Evolutionary conservation across 2,329 filamentous ascomycete genomes (phyloP), one percentile per base, ranked within the genome.

Genomic region (Stachybotrys echinatus): DNA sequence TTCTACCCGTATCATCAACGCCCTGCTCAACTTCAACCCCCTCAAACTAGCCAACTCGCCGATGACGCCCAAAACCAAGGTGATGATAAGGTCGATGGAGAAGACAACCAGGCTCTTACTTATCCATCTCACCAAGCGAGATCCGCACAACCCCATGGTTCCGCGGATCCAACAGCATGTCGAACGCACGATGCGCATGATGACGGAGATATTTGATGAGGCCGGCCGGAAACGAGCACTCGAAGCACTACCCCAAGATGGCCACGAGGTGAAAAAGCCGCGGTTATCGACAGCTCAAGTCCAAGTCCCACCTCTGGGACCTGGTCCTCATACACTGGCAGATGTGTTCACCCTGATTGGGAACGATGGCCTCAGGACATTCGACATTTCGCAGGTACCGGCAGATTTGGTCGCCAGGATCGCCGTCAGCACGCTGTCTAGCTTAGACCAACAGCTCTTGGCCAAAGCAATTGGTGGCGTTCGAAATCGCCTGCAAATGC

Each of bases 51-150:
- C 88, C 50, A 87, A 83, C 60, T 82, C 83, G 2, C 85, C 87
- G 4, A 81, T 95, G 74, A 92, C 88, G 1, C 80, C 89, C 3
- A 89, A 85, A 63, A 80, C 82, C 46, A 90, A 87, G 59, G 87
- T 99, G 52, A 83, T 92, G 59, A 80, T 95, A 53, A 90, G 86
- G 68, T 97, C 92, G 5, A 94, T 99, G 84, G 92, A 96, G 67
- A 90, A 95, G 64, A 99, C 94, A 21, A 88, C 88, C 3, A 83
- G 91, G 60, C 84, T 91, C 57, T 73, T 99, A 44, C 76, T 97
- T 38, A 80, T 92, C 48, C 92, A 96, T 68, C 74, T 96, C 48
- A 76, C 87, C 57, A 92, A 92, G 72, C 91, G 92, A 61, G 91
- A 94, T 58, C 88, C 89, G 3, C 87, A 88, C 49, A 88, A 91